Evolutionary conservation across 495 filamentous ascomycete genomes (phyloP).

Genomic region (Podospora anserina): DNA sequence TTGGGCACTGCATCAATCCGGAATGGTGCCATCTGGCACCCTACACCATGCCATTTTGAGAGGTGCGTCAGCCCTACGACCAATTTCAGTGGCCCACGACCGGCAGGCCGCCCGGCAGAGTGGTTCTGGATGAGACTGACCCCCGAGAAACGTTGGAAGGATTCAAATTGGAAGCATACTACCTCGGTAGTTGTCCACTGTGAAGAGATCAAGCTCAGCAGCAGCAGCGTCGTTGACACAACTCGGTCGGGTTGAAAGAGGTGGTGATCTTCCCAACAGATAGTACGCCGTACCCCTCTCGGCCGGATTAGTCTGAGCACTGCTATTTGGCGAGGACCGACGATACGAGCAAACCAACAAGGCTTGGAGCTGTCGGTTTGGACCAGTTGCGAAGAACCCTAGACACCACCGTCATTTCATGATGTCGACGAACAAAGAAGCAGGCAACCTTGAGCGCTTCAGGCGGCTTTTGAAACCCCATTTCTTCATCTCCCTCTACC

Average conservation of each 20-base stretch:
- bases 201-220: neutral
- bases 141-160: neutral
- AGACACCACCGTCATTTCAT: neutral
- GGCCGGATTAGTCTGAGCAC: neutral
- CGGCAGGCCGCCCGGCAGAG: conserved; percentile 4
- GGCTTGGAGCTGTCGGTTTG: conserved; percentile 1
- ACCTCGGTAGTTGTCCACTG: conserved; percentile 1
- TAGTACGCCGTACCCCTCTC: neutral
- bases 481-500: neutral
- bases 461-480: conserved; percentile 5
- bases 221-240: neutral
- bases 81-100: conserved; percentile 9
- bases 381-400: neutral
- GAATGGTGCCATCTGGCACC: neutral
- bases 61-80: conserved; percentile 18
- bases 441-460: neutral
- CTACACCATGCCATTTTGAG: conserved; percentile 4
- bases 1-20: neutral
- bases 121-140: neutral
- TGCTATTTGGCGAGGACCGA: conserved; percentile 6
- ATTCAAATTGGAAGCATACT: neutral
- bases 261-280: neutral
- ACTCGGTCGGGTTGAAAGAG: neutral
- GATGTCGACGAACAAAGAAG: neutral
- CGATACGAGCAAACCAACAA: conserved; percentile 5